phyloP scores from a whole-genome alignment of 208 protist genomes.

The Trypanosoma theileri region DNA sequence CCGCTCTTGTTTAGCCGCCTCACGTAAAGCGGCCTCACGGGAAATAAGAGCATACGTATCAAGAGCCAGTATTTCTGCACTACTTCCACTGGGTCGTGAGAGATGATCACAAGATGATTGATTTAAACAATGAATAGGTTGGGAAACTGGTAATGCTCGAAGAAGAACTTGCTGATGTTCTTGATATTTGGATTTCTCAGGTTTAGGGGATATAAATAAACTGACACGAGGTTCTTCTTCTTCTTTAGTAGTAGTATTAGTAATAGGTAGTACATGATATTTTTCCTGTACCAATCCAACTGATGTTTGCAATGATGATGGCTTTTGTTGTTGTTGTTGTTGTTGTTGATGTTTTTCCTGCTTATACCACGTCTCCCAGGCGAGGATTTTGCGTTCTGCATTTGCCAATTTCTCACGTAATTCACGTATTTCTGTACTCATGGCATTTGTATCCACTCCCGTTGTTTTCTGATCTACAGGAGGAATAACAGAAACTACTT shows the following conservation, averaged over 20 bases:
- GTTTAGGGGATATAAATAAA: too few species aligned
- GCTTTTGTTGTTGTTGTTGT: not conserved
- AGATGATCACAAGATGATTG: not conserved
- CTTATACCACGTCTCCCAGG: conserved; percentile 65
- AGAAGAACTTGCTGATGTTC: too few species aligned
- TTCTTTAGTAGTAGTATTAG: too few species aligned
- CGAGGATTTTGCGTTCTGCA: conserved; percentile 46
- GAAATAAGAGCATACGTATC: conserved; percentile 40
- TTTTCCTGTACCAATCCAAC: not conserved
- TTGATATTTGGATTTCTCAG: too few species aligned
- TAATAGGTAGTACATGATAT: not conserved
- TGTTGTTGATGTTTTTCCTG: not conserved
- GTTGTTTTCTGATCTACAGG: not conserved
- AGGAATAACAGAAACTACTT: not conserved
- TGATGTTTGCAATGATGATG: not conserved
- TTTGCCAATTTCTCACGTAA: conserved; percentile 34
- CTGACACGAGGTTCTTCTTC: too few species aligned
- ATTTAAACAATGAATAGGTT: not conserved
- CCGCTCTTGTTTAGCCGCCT: conserved; percentile 42
- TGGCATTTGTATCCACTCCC: not conserved
- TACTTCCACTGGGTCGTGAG: too few species aligned
- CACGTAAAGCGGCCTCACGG: conserved; percentile 49
- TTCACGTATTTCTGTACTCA: not conserved
- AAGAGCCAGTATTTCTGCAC: conserved; percentile 14
- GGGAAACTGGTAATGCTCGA: too few species aligned